Base-by-base conservation (phyloP, 257 asterid genomes). In the Prunella vulgaris region DNA sequence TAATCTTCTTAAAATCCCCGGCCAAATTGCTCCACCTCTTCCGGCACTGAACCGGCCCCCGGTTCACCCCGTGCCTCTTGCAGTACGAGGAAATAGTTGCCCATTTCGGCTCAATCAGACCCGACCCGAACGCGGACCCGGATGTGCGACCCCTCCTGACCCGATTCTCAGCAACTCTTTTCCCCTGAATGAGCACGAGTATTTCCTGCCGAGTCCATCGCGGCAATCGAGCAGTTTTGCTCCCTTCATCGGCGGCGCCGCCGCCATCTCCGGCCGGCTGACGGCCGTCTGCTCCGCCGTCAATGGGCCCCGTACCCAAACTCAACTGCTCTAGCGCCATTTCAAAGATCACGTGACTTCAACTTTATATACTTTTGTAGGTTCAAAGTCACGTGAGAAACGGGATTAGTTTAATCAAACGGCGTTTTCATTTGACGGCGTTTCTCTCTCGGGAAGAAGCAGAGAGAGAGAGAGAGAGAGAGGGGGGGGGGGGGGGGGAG, bases 1-100 rank as follows among this genome's bases (percentile, higher is more conserved):
- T 90, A 18, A 93, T 90, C 95, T 88, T 93, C 87, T 90, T 93
- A 51, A 46, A 90, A 62, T 93, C 98, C 0, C 95, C 96, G 1
- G 96, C 93, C 62, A 90, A 72, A 78, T 93, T 93, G 78, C 97
- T 90, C 96, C 98, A 90, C 51, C 98, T 76, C 81, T 90, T 93
- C 81, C 96, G 74, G 87, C 98, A 93, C 95, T 90, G 98, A 21
- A 93, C 95, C 30, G 97, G 95, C 0, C 96, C 97, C 69, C 97
- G 87, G 77, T 88, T 84, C 66, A 93, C 98, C 15, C 98, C 97
- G 66, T 88, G 98, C 60, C 88, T 76, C 78, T 76, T 85, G 61
- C 97, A 93, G 87, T 93, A 93, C 0, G 95, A 87, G 0, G 97
- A 87, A 56, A 93, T 89, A 8, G 96, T 80, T 7, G 96, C 95